phyloP scores from a whole-genome alignment of 768 basidiomycete genomes.

The Lentinula aciculospora region DNA sequence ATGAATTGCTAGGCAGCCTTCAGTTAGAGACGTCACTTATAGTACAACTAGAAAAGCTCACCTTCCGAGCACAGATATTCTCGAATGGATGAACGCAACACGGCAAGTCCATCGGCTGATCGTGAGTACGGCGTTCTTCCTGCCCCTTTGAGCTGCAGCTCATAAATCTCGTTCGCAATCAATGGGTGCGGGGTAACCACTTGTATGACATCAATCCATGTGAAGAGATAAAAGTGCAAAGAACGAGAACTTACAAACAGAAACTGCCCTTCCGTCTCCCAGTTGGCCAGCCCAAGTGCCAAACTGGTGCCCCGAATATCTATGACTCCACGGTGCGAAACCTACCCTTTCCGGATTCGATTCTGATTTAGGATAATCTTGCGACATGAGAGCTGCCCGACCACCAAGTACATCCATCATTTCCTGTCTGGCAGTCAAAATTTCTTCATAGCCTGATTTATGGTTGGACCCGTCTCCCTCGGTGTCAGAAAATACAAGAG shows the following conservation, averaged over 20 bases:
- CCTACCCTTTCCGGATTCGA: neutral
- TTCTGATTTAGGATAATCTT: conserved; percentile 3
- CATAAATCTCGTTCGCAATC: conserved; percentile 52
- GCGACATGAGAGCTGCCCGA: conserved; percentile 60
- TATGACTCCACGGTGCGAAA: conserved; percentile 80
- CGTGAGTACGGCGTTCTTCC: conserved; percentile 94
- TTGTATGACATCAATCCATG: conserved; percentile 19
- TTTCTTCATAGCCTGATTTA: conserved; percentile 26
- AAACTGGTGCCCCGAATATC: conserved; percentile 92
- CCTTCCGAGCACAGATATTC: conserved; percentile 95
- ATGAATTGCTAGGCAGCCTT: conserved; percentile 30
- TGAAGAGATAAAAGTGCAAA: neutral
- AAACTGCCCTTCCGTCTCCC: conserved; percentile 94
- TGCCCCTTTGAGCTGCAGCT: conserved; percentile 92
- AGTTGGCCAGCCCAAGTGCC: conserved; percentile 91
- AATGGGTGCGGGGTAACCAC: conserved; percentile 75
- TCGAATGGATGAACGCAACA: conserved; percentile 88
- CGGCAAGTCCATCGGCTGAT: conserved; percentile 90
- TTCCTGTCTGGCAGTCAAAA: conserved; percentile 51
- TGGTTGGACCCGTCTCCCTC: conserved; percentile 21
- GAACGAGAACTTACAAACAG: conserved; percentile 41
- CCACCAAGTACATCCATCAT: conserved; percentile 82
- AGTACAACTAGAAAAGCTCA: conserved; percentile 19
- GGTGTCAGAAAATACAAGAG: conserved; percentile 36
- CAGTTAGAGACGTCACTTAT: neutral